Percentiles rank a stretch among this genome's conserved stretches.
These are phyloP conservation scores for Coccinonectria pachysandricola DNA, from an alignment of 2,329 filamentous ascomycete species.

Conservation along the genomic window DNA sequence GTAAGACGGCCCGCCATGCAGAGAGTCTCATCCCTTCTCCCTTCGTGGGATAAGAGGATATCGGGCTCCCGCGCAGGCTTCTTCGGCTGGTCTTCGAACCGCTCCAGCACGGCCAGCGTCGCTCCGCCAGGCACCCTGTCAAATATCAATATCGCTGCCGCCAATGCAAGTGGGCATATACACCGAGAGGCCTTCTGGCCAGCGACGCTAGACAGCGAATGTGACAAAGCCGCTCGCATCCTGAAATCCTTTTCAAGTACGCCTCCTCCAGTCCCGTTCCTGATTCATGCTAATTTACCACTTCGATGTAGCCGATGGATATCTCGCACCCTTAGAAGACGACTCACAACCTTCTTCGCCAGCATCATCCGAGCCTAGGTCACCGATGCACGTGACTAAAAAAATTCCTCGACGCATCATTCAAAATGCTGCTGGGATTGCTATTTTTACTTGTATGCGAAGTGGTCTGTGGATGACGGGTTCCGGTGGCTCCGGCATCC, in stretches of 20 bases:
- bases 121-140: conserved; percentile 15
- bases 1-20: conserved; percentile 29
- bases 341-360: conserved; percentile 20
- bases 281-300: too few species aligned
- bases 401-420: conserved; percentile 84
- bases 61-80: conserved; percentile 24
- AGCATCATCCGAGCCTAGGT: conserved; percentile 31
- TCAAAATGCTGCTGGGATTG: conserved; percentile 78
- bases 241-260: conserved; percentile 81
- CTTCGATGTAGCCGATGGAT: conserved; percentile 51
- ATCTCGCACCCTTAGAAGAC: conserved; percentile 35
- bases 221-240: conserved; percentile 83
- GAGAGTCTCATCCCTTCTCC: conserved; percentile 33
- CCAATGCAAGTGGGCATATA: conserved; percentile 22
- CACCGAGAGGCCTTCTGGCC: conserved; percentile 70
- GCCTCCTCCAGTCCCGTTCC: too few species aligned
- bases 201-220: conserved; percentile 74
- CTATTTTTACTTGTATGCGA: conserved; percentile 92
- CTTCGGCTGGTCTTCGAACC: conserved; percentile 35
- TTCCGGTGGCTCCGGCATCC: conserved; percentile 78
- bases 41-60: conserved; percentile 35
- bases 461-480: conserved; percentile 87
- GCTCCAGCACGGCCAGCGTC: conserved; percentile 31
- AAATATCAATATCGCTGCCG: conserved; percentile 25
- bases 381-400: conserved; percentile 49